Evolutionary conservation across 345 rosid species (phyloP), one percentile per base, ranked within the genome.

Genomic region (Pugionium dolabratum): DNA sequence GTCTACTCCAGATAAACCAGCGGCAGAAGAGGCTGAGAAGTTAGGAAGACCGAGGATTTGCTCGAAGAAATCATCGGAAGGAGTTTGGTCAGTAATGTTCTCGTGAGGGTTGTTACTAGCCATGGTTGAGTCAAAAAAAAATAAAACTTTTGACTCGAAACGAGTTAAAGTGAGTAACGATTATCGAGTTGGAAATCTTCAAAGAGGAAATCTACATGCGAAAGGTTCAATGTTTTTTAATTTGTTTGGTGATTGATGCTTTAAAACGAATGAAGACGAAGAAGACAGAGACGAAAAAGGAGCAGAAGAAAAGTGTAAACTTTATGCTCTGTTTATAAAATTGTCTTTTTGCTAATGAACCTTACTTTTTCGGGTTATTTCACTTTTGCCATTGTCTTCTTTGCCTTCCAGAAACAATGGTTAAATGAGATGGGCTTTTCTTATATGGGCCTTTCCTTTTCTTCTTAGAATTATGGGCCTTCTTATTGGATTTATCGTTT

Each of bases 61-160:
- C 72, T 87, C 96, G 52, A 95, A 79, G 84, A 95, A 95, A 76
- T 95, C 98, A 69, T 95, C 99, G 29, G 81, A 25, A 2, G 93
- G 77, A 29, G 86, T 42, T 75, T 56, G 74, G 70, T 69, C 75
- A 3, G 75, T 51, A 35, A 68, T 73, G 30, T 62, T 64, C 9
- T 83, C 93, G 47, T 82, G 76, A 45, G 83, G 86, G 56, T 91
- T 95, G 72, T 83, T 70, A 55, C 65, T 87, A 42, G 99, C 89
- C 99, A 95, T 95, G 31, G 45, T 41, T 27, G 33, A 52, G 46
- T 11, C 41, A 59, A 5, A 56, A 5, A 33, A 41, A 46, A 33
- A 18, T 2, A 9, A 18, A 2, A n/a, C 42, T 60, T 72, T 50
- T 54, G 42, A 59, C 73, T 72, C 55, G 47, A 58, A 7, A 18